phyloP scores from a whole-genome alignment of 495 filamentous ascomycete species.

The Aspergillus carlsbadensis region DNA sequence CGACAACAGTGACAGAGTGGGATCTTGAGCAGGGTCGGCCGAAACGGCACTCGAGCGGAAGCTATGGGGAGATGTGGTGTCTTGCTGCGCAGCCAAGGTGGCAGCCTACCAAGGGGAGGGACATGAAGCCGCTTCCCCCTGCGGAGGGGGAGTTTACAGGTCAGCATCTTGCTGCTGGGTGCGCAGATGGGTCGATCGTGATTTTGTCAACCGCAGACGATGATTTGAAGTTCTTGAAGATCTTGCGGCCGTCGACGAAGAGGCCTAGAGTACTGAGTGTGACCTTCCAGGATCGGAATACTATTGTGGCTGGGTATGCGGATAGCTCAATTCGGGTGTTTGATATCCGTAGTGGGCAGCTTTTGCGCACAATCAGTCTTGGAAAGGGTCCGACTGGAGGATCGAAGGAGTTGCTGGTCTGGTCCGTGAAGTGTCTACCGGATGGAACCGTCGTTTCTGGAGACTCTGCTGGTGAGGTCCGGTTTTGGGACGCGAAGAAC shows the following conservation, averaged over 20 bases:
- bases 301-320: conserved; percentile 84
- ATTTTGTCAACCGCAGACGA: conserved; percentile 80
- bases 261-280: conserved; percentile 85
- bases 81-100: conserved; percentile 79
- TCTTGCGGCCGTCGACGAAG: conserved; percentile 73
- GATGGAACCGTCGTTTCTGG: conserved; percentile 91
- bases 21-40: conserved; percentile 75
- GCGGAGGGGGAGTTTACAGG: conserved; percentile 48
- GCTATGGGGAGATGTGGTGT: conserved; percentile 96
- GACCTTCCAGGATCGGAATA: conserved; percentile 79
- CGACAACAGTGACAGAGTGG: conserved; percentile 91
- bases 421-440: conserved; percentile 83
- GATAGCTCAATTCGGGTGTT: conserved; percentile 90
- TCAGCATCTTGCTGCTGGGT: conserved; percentile 84
- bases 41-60: conserved; percentile 79
- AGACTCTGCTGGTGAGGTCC: conserved; percentile 88
- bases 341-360: conserved; percentile 74
- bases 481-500: conserved; percentile 90
- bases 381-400: conserved; percentile 73
- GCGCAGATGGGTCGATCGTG: conserved; percentile 86
- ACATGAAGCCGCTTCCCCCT: conserved; percentile 31
- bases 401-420: conserved; percentile 83
- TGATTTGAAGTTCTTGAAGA: conserved; percentile 68
- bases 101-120: conserved; percentile 35
- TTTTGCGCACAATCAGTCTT: conserved; percentile 77